Base-by-base conservation (phyloP, 2,329 filamentous ascomycete species). In the Aspergillus arachidicola region DNA sequence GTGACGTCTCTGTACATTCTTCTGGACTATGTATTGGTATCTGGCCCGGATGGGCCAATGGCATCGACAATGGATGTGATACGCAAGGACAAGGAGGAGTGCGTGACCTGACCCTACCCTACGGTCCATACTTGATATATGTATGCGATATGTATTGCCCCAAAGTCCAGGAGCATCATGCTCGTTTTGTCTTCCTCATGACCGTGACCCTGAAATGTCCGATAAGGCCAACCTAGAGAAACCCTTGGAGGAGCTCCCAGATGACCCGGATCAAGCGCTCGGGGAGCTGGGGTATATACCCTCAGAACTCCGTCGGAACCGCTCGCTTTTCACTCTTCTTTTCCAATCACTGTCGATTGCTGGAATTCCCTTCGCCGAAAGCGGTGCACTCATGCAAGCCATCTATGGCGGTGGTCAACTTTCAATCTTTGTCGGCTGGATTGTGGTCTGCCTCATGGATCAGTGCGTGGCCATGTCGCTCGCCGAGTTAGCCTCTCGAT, bases 291-390 rank as follows among this genome's bases (percentile, higher is more conserved):
- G 38, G 6, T 41, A 41, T 41, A 12, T 32, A 10, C 38, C 16
- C 38, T 41, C 38, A 7, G 85, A 87, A 69, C 77, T 89, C 21
- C 77, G 74, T 23, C 83, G 86, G 26, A 89, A 89, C 65, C 82
- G 87, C 36, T 88, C 86, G 0, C 81, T 88, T 69, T 80, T 84
- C 65, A 88, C 86, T 0, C 76, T 89, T 1, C 78, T 89, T 14
- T 89, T 89, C 72, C 86, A 88, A 72, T 84, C 84, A 0, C 76
- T 89, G 9, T 85, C 86, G 26, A 88, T 88, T 34, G 85, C 86
- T 34, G 86, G 86, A 23, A 85, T 88, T 54, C 86, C 84, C 6
- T 88, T 83, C 64, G 86, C 84, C 7, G 78, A 80, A 62, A 78
- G 79, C 9, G 69, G 71, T 10, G 69, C 78, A 6, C 65, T 81